Conservation (phyloP, 2,329 filamentous ascomycete species). For the Aspergillus pseudoglaucus region DNA sequence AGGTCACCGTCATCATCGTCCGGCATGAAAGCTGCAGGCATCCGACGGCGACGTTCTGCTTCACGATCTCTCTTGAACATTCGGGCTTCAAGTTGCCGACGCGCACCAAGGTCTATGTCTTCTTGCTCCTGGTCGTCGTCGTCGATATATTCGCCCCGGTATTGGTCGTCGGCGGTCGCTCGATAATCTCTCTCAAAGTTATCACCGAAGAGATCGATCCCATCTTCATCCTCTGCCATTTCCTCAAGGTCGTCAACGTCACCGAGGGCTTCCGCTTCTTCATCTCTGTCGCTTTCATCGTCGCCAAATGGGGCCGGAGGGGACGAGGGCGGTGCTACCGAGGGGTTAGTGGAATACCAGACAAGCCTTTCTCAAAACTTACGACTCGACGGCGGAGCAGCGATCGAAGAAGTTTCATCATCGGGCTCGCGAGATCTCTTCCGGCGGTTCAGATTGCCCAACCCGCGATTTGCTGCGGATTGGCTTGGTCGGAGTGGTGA, state of each 20-base stretch:
- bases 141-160: conserved; percentile 56
- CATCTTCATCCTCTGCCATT: conserved; percentile 62
- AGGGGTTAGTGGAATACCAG: conserved; percentile 6
- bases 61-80: conserved; percentile 58
- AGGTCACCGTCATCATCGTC: conserved; percentile 77
- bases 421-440: conserved; percentile 63
- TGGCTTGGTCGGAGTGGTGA: conserved; percentile 76
- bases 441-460: conserved; percentile 46
- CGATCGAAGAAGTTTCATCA: conserved; percentile 53
- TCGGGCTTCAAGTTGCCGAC: conserved; percentile 56
- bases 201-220: conserved; percentile 63
- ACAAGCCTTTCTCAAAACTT: conserved; percentile 29
- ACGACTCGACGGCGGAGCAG: conserved; percentile 57
- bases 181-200: conserved; percentile 60
- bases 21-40: conserved; percentile 58
- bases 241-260: conserved; percentile 64
- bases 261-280: conserved; percentile 53
- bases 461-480: conserved; percentile 75
- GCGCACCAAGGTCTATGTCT: conserved; percentile 51
- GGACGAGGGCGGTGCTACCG: conserved; percentile 49
- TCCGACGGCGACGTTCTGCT: conserved; percentile 50
- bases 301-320: conserved; percentile 50
- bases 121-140: conserved; percentile 58
- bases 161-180: conserved; percentile 42
- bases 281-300: conserved; percentile 42